Conservation (phyloP, 208 protist genomes). For the Leishmania gerbilli region DNA sequence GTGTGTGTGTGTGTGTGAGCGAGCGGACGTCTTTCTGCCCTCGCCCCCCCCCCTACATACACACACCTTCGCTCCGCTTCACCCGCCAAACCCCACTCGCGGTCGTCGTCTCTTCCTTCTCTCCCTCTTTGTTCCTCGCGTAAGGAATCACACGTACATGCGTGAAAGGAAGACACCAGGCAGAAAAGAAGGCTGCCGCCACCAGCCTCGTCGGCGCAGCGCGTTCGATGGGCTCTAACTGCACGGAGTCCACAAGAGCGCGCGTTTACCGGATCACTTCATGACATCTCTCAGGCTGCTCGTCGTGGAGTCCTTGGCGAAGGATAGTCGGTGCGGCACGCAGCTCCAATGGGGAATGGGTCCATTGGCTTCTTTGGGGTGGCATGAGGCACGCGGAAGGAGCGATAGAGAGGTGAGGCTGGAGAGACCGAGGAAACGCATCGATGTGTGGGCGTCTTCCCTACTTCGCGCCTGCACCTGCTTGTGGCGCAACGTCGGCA, state of each 20-base stretch:
- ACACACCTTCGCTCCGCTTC: background rate
- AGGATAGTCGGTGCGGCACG: background rate
- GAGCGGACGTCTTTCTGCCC: background rate
- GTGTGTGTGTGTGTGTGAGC: background rate
- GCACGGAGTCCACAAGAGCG: background rate
- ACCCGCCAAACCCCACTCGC: background rate
- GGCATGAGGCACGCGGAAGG: background rate
- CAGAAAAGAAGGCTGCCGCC: background rate
- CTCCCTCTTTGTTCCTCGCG: background rate
- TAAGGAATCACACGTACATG: background rate
- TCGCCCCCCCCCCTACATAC: background rate
- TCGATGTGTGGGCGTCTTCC: background rate
- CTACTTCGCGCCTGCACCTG: background rate
- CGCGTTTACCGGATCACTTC: background rate
- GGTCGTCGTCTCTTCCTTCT: background rate
- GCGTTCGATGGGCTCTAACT: background rate
- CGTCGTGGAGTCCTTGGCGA: background rate
- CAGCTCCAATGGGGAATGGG: background rate
- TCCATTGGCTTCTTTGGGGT: background rate
- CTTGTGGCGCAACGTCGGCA: background rate
- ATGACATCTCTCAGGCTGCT: background rate
- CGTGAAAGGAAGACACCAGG: background rate
- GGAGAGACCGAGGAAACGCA: background rate
- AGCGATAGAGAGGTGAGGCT: background rate
- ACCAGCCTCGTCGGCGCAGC: background rate